Evolutionary conservation across 2,329 filamentous ascomycete species (phyloP).

Genomic region (Colletotrichum sp.): DNA sequence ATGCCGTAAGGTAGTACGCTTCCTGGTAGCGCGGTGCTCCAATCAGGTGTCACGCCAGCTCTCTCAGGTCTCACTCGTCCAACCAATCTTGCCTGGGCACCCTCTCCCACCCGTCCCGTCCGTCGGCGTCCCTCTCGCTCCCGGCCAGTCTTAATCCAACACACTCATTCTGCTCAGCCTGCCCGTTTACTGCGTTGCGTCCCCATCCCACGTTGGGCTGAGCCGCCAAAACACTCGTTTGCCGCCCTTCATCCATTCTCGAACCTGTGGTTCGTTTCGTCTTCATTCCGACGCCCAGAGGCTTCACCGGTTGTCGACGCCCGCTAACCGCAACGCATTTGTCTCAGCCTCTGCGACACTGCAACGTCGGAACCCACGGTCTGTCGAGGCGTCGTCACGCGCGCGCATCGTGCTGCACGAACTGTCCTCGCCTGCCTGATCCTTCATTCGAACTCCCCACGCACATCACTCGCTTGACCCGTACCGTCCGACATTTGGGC

Average conservation of each 20-base stretch:
- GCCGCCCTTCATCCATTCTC: not conserved
- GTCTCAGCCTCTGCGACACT: constrained; percentile 7
- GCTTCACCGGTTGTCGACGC: not conserved
- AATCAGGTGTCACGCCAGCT: not conserved
- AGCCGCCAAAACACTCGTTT: not conserved
- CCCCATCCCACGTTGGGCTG: not conserved
- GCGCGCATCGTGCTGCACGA: not conserved
- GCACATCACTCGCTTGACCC: not conserved
- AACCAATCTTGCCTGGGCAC: not conserved
- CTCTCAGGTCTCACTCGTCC: constrained; percentile 3
- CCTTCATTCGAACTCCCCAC: not conserved
- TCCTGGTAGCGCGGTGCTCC: not conserved
- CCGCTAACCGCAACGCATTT: not conserved
- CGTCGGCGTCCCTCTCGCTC: not conserved
- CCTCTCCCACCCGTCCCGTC: not conserved
- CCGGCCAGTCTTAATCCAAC: not conserved
- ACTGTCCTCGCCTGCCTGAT: not conserved
- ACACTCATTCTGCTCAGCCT: not conserved
- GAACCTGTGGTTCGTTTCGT: not conserved
- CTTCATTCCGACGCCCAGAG: not conserved
- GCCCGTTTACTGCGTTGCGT: not conserved
- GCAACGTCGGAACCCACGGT: not conserved
- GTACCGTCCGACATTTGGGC: not conserved
- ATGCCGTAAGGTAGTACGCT: not conserved
- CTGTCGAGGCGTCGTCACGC: not conserved